A percentile compares a stretch with the other conserved stretches of the same genome.
phyloP scores from a whole-genome alignment of 345 rosid genomes.

The Boechera divaricarpa region DNA sequence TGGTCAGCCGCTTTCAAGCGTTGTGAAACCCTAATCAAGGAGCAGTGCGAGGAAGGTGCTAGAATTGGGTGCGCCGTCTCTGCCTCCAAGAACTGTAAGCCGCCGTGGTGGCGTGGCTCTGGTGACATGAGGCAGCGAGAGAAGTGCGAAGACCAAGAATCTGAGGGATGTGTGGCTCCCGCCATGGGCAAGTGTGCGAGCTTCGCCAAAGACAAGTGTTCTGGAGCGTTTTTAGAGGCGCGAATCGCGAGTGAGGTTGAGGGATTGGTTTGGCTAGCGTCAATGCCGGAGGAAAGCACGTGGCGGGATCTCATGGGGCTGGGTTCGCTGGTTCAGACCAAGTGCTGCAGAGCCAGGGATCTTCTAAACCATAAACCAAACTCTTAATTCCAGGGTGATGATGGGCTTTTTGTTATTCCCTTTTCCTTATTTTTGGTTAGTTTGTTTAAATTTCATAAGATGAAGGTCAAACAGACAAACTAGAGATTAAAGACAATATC shows the following conservation, averaged over 20 bases:
- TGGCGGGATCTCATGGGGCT: conserved; percentile 39
- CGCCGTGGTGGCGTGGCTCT: conserved; percentile 77
- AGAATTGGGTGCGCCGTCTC: conserved; percentile 82
- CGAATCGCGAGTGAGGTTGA: conserved; percentile 54
- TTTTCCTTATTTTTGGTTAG: neutral
- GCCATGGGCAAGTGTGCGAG: conserved; percentile 69
- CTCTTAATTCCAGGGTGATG: neutral
- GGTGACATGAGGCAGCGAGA: conserved; percentile 65
- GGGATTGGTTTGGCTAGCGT: conserved; percentile 53
- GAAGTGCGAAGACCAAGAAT: conserved; percentile 76
- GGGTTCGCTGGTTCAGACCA: conserved; percentile 31
- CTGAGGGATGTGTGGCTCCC: conserved; percentile 62
- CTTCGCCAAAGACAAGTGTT: conserved; percentile 68
- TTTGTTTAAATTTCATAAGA: too few relatives aligned
- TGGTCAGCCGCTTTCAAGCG: conserved; percentile 66
- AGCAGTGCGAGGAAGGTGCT: conserved; percentile 82
- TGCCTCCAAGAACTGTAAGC: conserved; percentile 76
- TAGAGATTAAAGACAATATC: too few relatives aligned
- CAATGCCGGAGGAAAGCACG: conserved; percentile 48
- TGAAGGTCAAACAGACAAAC: too few relatives aligned
- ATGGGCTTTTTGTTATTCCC: too few relatives aligned
- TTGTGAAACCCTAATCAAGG: conserved; percentile 52
- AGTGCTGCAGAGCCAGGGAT: conserved; percentile 54
- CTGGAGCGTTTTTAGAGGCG: conserved; percentile 63
- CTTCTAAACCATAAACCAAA: conserved; percentile 30